Evolutionary conservation across 169 alveolate genomes (phyloP).

Genomic region (Theileria annulata): DNA sequence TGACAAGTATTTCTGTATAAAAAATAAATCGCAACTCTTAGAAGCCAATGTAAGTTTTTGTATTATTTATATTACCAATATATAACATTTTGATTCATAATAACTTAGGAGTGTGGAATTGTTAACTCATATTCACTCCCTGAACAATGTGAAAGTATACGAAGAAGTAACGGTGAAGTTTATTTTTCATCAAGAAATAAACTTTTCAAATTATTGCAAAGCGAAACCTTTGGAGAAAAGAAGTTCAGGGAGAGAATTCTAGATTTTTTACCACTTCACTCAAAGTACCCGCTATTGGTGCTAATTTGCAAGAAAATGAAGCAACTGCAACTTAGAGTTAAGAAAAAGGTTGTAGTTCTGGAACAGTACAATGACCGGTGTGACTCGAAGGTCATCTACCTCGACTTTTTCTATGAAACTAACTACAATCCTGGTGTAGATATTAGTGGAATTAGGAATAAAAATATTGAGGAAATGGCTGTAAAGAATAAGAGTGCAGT

Average conservation of each 20-base stretch:
- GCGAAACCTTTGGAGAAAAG: constrained; percentile 17
- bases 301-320: constrained; percentile 35
- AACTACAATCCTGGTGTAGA: too few relatives aligned
- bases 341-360: constrained; percentile 6
- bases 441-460: too few relatives aligned
- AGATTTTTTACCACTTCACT: constrained; percentile 14
- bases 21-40: neutral
- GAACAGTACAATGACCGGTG: constrained; percentile 49
- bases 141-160: neutral
- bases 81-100: neutral
- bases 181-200: constrained; percentile 26
- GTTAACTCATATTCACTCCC: constrained; percentile 4
- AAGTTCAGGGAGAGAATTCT: constrained; percentile 36
- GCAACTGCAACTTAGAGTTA: constrained; percentile 29
- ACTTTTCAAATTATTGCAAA: constrained; percentile 13
- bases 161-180: neutral
- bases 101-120: constrained; percentile 11
- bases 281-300: constrained; percentile 24
- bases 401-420: constrained; percentile 2
- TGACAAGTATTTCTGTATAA: neutral
- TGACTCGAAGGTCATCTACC: constrained; percentile 23
- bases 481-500: neutral
- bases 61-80: neutral
- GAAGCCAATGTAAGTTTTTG: neutral
- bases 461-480: neutral